Conservation (phyloP, 1,139 yeast genomes). For the Debaryomycetaceae sp. region DNA sequence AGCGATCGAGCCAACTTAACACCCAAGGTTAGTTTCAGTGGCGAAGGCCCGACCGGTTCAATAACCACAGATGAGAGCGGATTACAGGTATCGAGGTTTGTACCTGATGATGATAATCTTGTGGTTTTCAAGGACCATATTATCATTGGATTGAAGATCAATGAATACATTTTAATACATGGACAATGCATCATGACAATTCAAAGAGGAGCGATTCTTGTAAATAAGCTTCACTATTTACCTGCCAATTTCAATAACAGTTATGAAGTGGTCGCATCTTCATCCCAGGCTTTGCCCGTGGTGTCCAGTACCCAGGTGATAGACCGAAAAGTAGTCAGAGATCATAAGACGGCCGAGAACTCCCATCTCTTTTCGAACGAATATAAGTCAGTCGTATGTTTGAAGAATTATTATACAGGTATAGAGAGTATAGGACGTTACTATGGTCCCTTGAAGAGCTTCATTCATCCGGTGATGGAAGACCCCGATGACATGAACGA, state of each 20-base stretch:
- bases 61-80: conserved; percentile 4
- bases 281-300: conserved; percentile 52
- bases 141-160: conserved; percentile 39
- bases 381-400: conserved; percentile 42
- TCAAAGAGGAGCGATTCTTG: conserved; percentile 55
- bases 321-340: conserved; percentile 24
- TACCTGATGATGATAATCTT: conserved; percentile 34
- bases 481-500: conserved; percentile 6
- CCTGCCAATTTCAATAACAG: conserved; percentile 19
- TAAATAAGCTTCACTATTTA: conserved; percentile 52
- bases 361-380: conserved; percentile 31
- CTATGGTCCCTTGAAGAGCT: conserved; percentile 48
- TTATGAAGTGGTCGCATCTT: conserved; percentile 46
- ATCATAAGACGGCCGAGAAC: conserved; percentile 21
- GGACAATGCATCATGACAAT: conserved; percentile 58
- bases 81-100: conserved; percentile 25
- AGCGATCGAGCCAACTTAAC: neutral
- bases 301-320: conserved; percentile 47
- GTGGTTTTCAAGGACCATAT: conserved; percentile 26
- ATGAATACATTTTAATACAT: conserved; percentile 49
- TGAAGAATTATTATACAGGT: conserved; percentile 39
- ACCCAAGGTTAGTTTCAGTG: conserved; percentile 1
- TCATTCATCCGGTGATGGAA: conserved; percentile 21
- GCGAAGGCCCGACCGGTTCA: conserved; percentile 3
- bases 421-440: conserved; percentile 44